Evolutionary conservation across 805 yeast genomes (phyloP), one percentile per base, ranked within the genome.

Genomic region (Myxozyma kluyveri): DNA sequence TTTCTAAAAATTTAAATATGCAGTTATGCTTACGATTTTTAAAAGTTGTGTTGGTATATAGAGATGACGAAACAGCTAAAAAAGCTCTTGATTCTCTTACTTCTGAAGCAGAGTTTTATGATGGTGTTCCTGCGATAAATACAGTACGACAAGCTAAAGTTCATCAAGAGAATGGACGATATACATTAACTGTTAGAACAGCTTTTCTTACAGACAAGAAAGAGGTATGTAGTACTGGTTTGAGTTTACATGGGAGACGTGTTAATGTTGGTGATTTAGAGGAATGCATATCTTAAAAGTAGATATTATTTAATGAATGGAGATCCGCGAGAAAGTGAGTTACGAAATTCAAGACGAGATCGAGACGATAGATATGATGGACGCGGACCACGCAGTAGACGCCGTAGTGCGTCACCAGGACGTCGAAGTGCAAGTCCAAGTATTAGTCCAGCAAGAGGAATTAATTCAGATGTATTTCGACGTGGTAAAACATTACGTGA

Each of bases 251-350:
- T 32, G 17, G n/a, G n/a, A n/a, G n/a, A n/a, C n/a, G n/a, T n/a
- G n/a, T n/a, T n/a, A n/a, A n/a, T n/a, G n/a, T n/a, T n/a, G n/a
- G n/a, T n/a, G n/a, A n/a, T 38, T 19, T 36, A 55, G 60, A 74
- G 74, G 57, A 76, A 77, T 56, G 83, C 86, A 7, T 69, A 73
- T 33, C 75, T 71, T 19, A 76, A 75, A 51, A 81, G 86, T 12
- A 65, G 84, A 37, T 82, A 82, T 64, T 82, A 82, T 66, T 68
- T 82, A 50, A 63, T 82, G 4, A 81, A 82, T 59, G 87, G 87
- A 1, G 86, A 82, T 62, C 87, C 87, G 1, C 80, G 77, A 9
- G 60, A 60, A 48, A 54, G 37, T 5, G 57, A 29, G 12, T 31
- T 17, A 29, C 29, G 44, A 24, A 36, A 48, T 3, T 37, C 45